Percentiles rank a stretch among this genome's conserved stretches.
These are phyloP conservation scores for Cutaneotrichosporon arboriforme DNA, from an alignment of 1,284 basidiomycete species.

Conservation along the genomic window DNA sequence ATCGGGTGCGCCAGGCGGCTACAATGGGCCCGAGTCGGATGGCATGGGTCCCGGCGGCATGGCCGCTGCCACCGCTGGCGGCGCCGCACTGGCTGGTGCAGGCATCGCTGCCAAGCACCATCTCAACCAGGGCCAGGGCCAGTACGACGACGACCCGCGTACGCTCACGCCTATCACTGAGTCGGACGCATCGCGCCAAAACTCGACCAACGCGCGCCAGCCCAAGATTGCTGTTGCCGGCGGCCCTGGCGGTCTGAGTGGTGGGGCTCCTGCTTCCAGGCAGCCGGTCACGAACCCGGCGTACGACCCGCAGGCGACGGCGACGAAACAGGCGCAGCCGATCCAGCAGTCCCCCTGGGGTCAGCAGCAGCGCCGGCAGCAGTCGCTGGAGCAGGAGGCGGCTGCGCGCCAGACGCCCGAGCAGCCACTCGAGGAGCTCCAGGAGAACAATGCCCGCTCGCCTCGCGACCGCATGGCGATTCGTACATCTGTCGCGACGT, in stretches of 20 bases:
- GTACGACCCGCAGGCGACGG: not conserved
- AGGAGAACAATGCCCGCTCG: no score
- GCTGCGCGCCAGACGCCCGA: not conserved
- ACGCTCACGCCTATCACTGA: conserved; percentile 54
- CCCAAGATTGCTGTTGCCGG: not conserved
- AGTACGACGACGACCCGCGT: conserved; percentile 18
- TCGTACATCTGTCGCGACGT: not conserved
- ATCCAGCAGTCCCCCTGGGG: not conserved
- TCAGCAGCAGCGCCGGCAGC: not conserved
- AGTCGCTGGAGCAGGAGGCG: not conserved
- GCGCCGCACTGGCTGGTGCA: not conserved
- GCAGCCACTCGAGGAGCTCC: not conserved
- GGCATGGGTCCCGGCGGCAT: no score
- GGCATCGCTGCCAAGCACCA: not conserved
- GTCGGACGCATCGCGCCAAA: conserved; percentile 47
- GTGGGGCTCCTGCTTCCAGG: not conserved
- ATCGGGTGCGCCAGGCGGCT: no score
- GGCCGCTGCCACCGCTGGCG: not conserved
- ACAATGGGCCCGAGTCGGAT: no score
- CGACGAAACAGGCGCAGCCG: not conserved
- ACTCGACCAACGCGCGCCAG: conserved; percentile 2
- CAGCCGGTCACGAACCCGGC: not conserved
- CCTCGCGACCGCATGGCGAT: no score
- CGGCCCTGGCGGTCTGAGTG: no score
- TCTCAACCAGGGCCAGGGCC: no score